Evolutionary conservation across 352 stramenopile genomes (phyloP).

Genomic region (Pythium brachiatum): DNA sequence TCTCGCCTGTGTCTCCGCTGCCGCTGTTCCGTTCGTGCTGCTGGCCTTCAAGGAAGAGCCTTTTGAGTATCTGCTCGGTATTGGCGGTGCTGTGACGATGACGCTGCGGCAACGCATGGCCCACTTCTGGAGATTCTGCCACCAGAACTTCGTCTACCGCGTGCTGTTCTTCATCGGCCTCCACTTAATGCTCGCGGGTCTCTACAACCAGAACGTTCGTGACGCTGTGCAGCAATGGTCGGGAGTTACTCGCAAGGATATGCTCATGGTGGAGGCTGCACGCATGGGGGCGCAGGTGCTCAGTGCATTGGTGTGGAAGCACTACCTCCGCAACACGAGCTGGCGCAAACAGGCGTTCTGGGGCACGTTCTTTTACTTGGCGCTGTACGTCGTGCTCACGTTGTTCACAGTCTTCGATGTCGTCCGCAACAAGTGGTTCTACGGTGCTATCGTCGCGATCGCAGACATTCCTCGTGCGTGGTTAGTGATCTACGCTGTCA

Average conservation of each 20-base stretch:
- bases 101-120: neutral
- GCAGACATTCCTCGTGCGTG: slow-evolving; percentile 37
- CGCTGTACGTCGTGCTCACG: slow-evolving; percentile 3
- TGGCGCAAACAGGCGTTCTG: slow-evolving; percentile 8
- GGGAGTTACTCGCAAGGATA: neutral
- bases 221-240: slow-evolving; percentile 10
- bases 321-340: slow-evolving; percentile 5
- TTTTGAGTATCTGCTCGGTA: neutral
- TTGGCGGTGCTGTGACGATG: neutral
- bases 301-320: neutral
- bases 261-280: neutral
- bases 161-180: slow-evolving; percentile 10
- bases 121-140: slow-evolving; percentile 15
- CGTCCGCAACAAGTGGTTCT: slow-evolving; percentile 43
- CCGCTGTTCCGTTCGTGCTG: neutral
- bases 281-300: neutral
- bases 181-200: slow-evolving; percentile 8
- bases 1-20: neutral
- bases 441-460: slow-evolving; percentile 26
- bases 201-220: slow-evolving; percentile 16
- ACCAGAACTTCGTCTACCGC: slow-evolving; percentile 12
- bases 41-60: neutral
- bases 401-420: slow-evolving; percentile 29
- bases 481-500: slow-evolving; percentile 40
- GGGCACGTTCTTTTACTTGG: slow-evolving; percentile 9